These are phyloP conservation scores for Xylariales sp. DNA, from an alignment of 2,329 filamentous ascomycete genomes.

Conservation along the genomic window DNA sequence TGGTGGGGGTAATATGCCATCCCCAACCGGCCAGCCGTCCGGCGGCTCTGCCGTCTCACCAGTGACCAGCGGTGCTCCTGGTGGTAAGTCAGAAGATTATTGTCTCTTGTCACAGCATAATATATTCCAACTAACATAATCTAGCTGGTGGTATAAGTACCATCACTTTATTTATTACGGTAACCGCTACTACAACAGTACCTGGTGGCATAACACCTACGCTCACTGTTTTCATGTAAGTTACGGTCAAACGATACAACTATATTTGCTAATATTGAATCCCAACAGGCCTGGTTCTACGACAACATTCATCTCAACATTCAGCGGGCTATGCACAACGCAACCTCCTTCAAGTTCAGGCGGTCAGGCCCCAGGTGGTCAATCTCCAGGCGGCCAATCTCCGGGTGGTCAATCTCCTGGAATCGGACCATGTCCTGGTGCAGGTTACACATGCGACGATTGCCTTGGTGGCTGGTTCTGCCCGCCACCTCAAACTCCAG, in stretches of 20 bases:
- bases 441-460: constrained; percentile 31
- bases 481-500: constrained; percentile 29
- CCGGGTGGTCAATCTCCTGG: constrained; percentile 11
- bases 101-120: not conserved
- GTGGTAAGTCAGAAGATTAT: constrained; percentile 1
- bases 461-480: constrained; percentile 33
- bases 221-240: constrained; percentile 4
- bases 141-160: not conserved
- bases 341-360: no score
- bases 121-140: not conserved
- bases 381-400: no score
- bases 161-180: constrained; percentile 2
- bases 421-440: constrained; percentile 29
- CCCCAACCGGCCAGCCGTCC: not conserved
- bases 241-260: not conserved
- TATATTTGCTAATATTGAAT: not conserved
- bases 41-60: not conserved
- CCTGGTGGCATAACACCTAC: not conserved
- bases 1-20: constrained; percentile 2
- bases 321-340: not conserved
- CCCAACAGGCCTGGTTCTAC: constrained; percentile 2
- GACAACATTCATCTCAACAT: not conserved
- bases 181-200: constrained; percentile 1
- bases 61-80: constrained; percentile 2
- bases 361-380: no score